Evolutionary conservation across 176 grass and related monocot species (phyloP).

Genomic region (Saccharum spontaneum): DNA sequence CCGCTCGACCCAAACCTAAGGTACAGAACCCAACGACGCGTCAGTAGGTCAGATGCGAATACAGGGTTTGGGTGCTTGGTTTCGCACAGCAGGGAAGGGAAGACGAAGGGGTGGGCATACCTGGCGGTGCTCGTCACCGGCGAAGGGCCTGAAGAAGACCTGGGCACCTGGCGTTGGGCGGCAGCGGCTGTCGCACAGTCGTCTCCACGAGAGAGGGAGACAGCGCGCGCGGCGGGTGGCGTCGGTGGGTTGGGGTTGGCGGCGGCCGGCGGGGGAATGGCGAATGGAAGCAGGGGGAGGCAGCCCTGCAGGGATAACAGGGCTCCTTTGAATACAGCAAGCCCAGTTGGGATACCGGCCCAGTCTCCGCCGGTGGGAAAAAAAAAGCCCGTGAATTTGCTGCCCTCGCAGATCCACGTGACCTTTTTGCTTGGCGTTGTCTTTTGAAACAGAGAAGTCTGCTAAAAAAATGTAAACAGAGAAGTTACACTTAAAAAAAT

Average conservation of each 20-base stretch:
- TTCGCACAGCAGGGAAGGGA: not conserved
- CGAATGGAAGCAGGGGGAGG: not conserved
- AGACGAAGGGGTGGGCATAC: not conserved
- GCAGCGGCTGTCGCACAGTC: not conserved
- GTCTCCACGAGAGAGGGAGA: not conserved
- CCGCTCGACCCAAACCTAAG: not conserved
- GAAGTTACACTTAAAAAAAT: no score
- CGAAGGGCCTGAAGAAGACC: not conserved
- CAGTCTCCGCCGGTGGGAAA: not conserved
- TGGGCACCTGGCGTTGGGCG: not conserved
- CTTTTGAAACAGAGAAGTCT: no score
- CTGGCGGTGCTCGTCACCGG: not conserved
- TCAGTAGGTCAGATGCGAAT: slow-evolving; percentile 3
- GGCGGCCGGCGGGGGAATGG: not conserved
- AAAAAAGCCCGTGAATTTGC: not conserved
- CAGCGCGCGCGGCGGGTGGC: no score
- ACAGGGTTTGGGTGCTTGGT: not conserved
- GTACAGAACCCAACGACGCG: not conserved
- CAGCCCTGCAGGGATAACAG: not conserved
- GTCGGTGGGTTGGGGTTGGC: not conserved
- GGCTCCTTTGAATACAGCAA: not conserved
- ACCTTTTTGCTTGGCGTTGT: no score
- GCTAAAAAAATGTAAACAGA: no score
- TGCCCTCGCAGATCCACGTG: not conserved
- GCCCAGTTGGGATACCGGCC: not conserved